These are phyloP conservation scores for Letharia columbiana DNA, from an alignment of 495 filamentous ascomycete genomes.

Conservation along the genomic window DNA sequence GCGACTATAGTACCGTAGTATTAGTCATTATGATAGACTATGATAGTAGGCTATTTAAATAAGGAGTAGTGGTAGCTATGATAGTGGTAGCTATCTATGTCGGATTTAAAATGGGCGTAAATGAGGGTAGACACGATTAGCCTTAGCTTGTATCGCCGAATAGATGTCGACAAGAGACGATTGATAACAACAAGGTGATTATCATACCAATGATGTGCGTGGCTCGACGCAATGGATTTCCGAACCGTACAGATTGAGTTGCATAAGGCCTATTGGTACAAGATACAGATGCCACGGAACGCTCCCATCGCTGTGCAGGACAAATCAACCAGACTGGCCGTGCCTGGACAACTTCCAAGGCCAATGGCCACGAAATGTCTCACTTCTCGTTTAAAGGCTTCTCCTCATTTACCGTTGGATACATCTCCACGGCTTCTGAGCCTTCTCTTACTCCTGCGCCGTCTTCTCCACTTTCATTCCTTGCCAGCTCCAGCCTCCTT, in stretches of 20 bases:
- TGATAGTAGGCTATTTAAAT: too few relatives aligned
- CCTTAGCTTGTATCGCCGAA: too few relatives aligned
- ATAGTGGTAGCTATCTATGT: too few relatives aligned
- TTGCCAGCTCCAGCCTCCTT: conserved; percentile 6
- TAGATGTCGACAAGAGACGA: not conserved
- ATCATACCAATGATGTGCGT: not conserved
- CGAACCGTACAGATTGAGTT: not conserved
- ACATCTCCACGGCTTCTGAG: not conserved
- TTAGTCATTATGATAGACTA: too few relatives aligned
- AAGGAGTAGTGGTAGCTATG: too few relatives aligned
- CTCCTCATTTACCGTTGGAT: not conserved
- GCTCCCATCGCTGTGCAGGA: conserved; percentile 2
- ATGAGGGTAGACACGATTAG: too few relatives aligned
- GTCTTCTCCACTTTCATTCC: not conserved
- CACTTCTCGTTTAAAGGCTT: not conserved
- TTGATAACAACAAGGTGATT: not conserved
- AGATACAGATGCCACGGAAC: not conserved
- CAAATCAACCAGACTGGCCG: not conserved
- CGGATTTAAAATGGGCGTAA: too few relatives aligned
- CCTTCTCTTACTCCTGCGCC: not conserved
- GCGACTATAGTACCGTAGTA: too few relatives aligned
- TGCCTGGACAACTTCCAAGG: not conserved
- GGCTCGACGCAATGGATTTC: not conserved
- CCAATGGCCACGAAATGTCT: not conserved
- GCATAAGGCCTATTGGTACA: not conserved